Evolutionary conservation across 2,329 filamentous ascomycete species (phyloP), one percentile per base, ranked within the genome.

Genomic region (Torrubiellomyces zombiae): DNA sequence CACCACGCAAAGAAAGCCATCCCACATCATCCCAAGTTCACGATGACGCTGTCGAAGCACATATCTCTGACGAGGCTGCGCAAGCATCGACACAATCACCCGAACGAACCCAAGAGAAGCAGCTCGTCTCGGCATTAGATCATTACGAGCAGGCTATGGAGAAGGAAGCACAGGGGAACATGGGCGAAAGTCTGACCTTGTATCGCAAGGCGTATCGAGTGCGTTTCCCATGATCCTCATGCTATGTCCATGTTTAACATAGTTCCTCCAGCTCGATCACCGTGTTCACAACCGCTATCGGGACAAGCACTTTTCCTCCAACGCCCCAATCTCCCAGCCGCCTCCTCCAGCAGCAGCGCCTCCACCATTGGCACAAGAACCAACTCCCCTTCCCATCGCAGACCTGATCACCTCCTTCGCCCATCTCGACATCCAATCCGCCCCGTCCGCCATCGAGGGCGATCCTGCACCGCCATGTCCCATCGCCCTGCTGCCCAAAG

Each of bases 111-210:
- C n/a, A n/a, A 15, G 40, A 48, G 8, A 47, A 37, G 28, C 50
- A 76, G 37, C 78, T 78, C 4, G 57, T 60, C 13, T 79, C 85
- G 8, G 89, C 89, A 1, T 53, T 98, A 10, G 89, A 95, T 39
- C 80, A 93, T 48, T 95, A 89, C 41, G 89, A 95, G 47, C 71
- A 69, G 44, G 89, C 86, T 4, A 85, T 93, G 28, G 78, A 91
- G 51, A 83, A 75, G 48, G 89, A 98, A 52, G 67, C 64, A 0
- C 69, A 78, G 39, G 89, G 89, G 1, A 89, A 71, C 33, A 60
- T 95, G 25, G 83, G 85, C 5, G 86, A 95, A 34, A 95, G 86
- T 44, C 48, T 98, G 28, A 71, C 67, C 35, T 64, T 91, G 25
- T 98, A 98, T 49, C 71, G 89, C 23, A 83, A 77, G 48, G 89